Conservation (phyloP, 2,329 filamentous ascomycete species). For the Xylariaceae sp. region DNA sequence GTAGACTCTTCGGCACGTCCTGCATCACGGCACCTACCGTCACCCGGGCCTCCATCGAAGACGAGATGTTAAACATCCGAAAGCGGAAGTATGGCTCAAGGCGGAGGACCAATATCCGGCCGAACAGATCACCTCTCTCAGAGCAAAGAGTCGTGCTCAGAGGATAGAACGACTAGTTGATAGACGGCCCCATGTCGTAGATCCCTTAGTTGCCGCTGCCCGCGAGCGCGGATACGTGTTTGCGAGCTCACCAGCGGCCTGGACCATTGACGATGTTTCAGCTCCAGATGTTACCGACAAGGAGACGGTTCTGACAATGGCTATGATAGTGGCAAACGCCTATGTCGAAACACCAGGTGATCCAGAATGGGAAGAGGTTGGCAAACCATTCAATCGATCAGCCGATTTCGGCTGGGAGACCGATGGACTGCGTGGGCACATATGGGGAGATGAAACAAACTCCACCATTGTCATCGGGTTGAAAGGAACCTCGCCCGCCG, state of each 20-base stretch:
- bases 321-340: conserved; percentile 82
- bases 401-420: conserved; percentile 88
- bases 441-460: conserved; percentile 83
- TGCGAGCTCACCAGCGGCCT: conserved; percentile 66
- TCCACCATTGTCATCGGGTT: conserved; percentile 84
- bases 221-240: conserved; percentile 63
- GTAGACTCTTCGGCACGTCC: conserved; percentile 71
- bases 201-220: conserved; percentile 70
- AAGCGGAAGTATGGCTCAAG: conserved; percentile 58
- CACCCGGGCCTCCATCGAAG: conserved; percentile 73
- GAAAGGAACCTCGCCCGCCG: conserved; percentile 83
- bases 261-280: conserved; percentile 73
- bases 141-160: conserved; percentile 57
- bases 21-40: conserved; percentile 79
- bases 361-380: conserved; percentile 78
- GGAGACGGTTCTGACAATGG: conserved; percentile 75
- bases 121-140: conserved; percentile 48
- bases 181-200: conserved; percentile 68
- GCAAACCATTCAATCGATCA: conserved; percentile 74
- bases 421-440: conserved; percentile 85
- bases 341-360: conserved; percentile 70
- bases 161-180: conserved; percentile 79
- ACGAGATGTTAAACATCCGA: conserved; percentile 59
- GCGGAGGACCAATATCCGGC: conserved; percentile 53
- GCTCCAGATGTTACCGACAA: conserved; percentile 83